phyloP scores from a whole-genome alignment of 257 asterid genomes.

The Solanum habrochaites region DNA sequence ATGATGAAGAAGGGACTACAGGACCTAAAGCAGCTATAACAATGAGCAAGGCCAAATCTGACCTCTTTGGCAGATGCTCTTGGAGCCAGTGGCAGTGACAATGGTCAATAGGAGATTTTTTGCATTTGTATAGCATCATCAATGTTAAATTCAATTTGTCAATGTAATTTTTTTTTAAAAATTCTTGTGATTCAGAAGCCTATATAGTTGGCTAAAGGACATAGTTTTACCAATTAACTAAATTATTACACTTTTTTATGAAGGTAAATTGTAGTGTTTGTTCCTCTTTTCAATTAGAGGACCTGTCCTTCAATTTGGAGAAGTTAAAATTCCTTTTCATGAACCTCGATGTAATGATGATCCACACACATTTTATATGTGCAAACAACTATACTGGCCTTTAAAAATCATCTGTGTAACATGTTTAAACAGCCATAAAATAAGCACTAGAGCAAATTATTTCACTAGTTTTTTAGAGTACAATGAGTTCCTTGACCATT shows the following conservation, averaged over 20 bases:
- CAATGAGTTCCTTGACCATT: background rate
- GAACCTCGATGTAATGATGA: background rate
- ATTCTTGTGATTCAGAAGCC: background rate
- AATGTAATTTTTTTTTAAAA: background rate
- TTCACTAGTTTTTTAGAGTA: background rate
- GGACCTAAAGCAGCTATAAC: slow-evolving; percentile 55
- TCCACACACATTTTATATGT: background rate
- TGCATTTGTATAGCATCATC: background rate
- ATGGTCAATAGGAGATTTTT: background rate
- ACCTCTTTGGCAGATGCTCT: slow-evolving; percentile 76
- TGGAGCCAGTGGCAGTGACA: slow-evolving; percentile 12
- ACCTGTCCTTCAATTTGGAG: background rate
- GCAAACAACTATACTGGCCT: background rate
- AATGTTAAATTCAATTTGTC: background rate
- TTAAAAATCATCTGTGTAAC: background rate
- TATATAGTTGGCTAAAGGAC: background rate
- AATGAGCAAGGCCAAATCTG: slow-evolving; percentile 77
- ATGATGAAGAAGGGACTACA: slow-evolving; percentile 89
- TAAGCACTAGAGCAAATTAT: background rate
- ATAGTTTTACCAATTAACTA: background rate
- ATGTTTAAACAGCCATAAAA: background rate
- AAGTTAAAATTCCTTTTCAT: background rate
- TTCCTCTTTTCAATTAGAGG: background rate
- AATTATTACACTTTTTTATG: background rate
- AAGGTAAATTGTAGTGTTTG: background rate